A percentile compares a stretch with the other conserved stretches of the same genome.
Conservation (phyloP, 176 grass and related monocot species). For the Oryza australiensis region DNA sequence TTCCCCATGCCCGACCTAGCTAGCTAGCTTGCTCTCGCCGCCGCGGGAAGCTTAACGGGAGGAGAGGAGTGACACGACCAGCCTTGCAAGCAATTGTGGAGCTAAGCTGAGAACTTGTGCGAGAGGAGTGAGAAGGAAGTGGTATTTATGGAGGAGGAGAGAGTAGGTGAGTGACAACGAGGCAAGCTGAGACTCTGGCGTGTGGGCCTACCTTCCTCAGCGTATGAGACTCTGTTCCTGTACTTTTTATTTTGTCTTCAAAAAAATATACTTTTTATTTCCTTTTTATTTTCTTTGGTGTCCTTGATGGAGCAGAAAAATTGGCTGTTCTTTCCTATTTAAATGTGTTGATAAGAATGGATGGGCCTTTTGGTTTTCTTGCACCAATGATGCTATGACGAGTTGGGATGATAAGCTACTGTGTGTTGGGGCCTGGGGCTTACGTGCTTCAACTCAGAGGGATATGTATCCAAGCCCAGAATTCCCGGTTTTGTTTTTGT, state of each 20-base stretch:
- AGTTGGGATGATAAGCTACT: constrained; percentile 27
- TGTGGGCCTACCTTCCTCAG: background rate
- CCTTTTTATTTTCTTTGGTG: background rate
- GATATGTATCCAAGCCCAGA: background rate
- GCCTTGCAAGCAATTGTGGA: background rate
- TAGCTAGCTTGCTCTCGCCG: background rate
- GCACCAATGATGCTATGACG: constrained; percentile 20
- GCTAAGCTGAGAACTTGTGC: background rate
- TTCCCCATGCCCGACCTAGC: constrained; percentile 35
- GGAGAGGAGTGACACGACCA: background rate
- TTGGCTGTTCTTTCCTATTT: background rate
- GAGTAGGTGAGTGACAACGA: constrained; percentile 45
- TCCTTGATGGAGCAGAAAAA: constrained; percentile 27
- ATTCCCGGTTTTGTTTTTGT: background rate
- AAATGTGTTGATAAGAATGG: constrained; percentile 23
- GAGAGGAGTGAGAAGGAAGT: constrained; percentile 4
- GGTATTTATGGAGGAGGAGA: constrained; percentile 47
- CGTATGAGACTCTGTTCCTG: background rate
- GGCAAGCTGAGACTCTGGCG: constrained; percentile 11
- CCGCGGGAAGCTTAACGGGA: background rate
- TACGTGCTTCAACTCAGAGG: background rate
- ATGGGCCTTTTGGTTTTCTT: constrained; percentile 30
- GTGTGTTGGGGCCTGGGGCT: background rate
- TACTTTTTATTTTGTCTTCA: no score
- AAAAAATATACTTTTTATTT: background rate